Evolutionary conservation across 768 basidiomycete species (phyloP).

Genomic region (Collybia nuda): DNA sequence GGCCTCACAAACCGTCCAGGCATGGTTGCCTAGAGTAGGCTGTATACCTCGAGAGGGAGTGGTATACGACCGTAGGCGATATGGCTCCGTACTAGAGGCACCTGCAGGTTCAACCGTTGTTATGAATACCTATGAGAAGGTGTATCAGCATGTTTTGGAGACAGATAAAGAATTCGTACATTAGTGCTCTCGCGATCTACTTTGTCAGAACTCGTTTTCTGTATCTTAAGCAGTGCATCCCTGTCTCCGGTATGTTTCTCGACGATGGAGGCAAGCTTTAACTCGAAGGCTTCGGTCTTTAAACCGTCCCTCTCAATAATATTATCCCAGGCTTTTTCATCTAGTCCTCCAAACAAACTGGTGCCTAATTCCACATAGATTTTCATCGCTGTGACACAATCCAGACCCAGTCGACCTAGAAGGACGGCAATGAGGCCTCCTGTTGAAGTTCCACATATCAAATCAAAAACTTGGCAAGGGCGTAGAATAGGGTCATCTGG

Average conservation of each 20-base stretch:
- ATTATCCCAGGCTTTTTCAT: slow-evolving; percentile 14
- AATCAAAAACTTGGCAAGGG: slow-evolving; percentile 28
- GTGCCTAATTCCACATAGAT: slow-evolving; percentile 19
- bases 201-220: slow-evolving; percentile 1
- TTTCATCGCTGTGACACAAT: slow-evolving; percentile 22
- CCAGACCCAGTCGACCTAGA: slow-evolving; percentile 24
- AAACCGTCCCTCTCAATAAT: slow-evolving; percentile 6
- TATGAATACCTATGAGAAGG: slow-evolving; percentile 14
- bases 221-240: slow-evolving; percentile 1
- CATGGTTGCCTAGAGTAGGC: slow-evolving; percentile 9
- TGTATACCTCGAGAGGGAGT: slow-evolving; percentile 5
- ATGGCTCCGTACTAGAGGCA: slow-evolving; percentile 17
- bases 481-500: slow-evolving; percentile 12
- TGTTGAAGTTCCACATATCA: slow-evolving; percentile 26
- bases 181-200: slow-evolving; percentile 9
- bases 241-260: slow-evolving; percentile 6
- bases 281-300: slow-evolving; percentile 9
- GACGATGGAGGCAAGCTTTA: slow-evolving; percentile 1
- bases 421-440: slow-evolving; percentile 26
- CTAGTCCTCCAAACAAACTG: slow-evolving; percentile 9
- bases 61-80: slow-evolving; percentile 22
- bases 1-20: slow-evolving; percentile 21
- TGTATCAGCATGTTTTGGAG: not conserved
- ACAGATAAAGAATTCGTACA: slow-evolving; percentile 1
- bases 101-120: slow-evolving; percentile 19